Evolutionary conservation across 768 basidiomycete species (phyloP), one percentile per base, ranked within the genome.

Genomic region (Trametes sanguinea): DNA sequence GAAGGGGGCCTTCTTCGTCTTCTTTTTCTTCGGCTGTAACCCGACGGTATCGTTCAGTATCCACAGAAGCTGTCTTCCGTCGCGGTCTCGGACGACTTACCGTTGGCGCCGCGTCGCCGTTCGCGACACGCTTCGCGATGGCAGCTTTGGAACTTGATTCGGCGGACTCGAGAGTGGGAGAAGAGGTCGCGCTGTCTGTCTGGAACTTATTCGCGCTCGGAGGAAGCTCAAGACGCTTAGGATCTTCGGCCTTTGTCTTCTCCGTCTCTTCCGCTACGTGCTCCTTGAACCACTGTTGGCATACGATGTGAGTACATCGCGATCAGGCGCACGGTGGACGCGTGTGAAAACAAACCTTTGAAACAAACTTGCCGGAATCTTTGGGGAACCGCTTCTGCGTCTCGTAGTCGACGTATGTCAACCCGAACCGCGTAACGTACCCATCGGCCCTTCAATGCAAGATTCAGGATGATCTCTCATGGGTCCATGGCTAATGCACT

Each of bases 341-440:
- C 17, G 2, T 10, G 48, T 6, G 30, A 14, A 29, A 37, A 0
- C 75, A 47, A 57, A 84, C 85, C 77, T 86, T 77, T 47, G 81
- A 68, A 13, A 88, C 69, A 74, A 85, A 85, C 61, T 78, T 78
- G 33, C 81, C 84, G 13, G 84, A 87, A 14, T 81, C 82, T 68
- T 89, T 89, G 14, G 86, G 86, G 68, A 80, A 82, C 17, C 87
- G 78, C 74, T 84, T 78, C 73, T 86, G 88, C 4, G 87, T 88
- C 57, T 81, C 74, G 72, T 86, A 89, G 75, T 89, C 84, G 54
- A 90, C 86, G 67, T 89, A 87, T 27, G 85, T 88, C 57, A 87
- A 79, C 57, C 87, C 87, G 67, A 90, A 90, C 5, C 88, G 84
- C 6, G 86, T 87, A 39, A 70, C 71, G 65, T 87, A 87, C 30